A percentile compares a stretch with the other conserved stretches of the same genome.
These are phyloP conservation scores for Kockiozyma suomiensis DNA, from an alignment of 805 yeast genomes.

Conservation along the genomic window DNA sequence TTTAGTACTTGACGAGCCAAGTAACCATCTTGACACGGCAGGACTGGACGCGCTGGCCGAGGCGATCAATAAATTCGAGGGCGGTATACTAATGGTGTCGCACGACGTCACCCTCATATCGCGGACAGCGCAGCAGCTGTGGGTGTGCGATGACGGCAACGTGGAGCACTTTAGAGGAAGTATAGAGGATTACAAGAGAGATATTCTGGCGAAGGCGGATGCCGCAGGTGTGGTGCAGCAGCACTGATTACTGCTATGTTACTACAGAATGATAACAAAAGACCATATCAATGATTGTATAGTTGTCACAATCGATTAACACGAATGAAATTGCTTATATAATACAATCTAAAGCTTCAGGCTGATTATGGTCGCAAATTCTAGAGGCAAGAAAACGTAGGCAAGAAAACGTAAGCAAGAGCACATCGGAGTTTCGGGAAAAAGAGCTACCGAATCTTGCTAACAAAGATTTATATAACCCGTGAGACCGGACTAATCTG, in stretches of 20 bases:
- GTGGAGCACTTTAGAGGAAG: constrained; percentile 79
- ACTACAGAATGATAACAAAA: too few species aligned
- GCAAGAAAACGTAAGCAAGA: too few species aligned
- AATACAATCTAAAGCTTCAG: too few species aligned
- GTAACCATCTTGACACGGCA: constrained; percentile 96
- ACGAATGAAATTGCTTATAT: too few species aligned
- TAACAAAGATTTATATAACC: too few species aligned
- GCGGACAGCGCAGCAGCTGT: constrained; percentile 86
- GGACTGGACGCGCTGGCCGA: constrained; percentile 95
- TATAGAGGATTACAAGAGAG: constrained; percentile 86
- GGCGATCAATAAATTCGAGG: constrained; percentile 83
- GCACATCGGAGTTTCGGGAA: too few species aligned
- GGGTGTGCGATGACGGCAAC: constrained; percentile 89
- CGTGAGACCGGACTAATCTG: too few species aligned
- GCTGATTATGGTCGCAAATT: too few species aligned
- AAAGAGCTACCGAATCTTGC: too few species aligned
- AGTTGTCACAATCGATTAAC: too few species aligned
- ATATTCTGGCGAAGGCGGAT: constrained; percentile 76
- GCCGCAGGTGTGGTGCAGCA: constrained; percentile 87
- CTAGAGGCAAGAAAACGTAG: too few species aligned
- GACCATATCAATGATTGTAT: too few species aligned
- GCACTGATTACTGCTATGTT: constrained; percentile 51
- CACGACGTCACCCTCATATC: constrained; percentile 94
- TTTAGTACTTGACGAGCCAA: constrained; percentile 93
- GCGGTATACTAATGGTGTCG: constrained; percentile 96